phyloP scores from a whole-genome alignment of 208 protist genomes.

The Willaertia magna region DNA sequence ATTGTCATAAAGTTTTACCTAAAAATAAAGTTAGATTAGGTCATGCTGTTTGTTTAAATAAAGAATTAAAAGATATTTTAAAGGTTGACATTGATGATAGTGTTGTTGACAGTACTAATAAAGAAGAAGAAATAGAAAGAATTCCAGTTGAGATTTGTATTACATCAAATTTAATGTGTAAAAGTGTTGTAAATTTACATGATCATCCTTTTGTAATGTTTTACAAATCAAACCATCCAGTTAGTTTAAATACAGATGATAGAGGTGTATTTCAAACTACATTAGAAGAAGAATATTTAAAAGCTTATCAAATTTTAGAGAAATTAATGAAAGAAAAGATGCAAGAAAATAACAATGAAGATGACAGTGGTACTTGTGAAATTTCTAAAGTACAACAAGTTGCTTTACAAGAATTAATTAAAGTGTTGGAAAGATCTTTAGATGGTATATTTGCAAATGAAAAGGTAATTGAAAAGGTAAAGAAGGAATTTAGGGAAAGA shows the following conservation, averaged over 20 bases:
- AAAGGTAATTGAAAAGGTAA: neutral
- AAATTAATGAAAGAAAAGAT: neutral
- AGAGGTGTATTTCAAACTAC: constrained; percentile 59
- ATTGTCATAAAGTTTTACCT: constrained; percentile 30
- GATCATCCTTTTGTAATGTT: neutral
- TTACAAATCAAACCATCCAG: neutral
- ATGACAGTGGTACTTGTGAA: neutral
- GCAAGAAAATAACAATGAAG: too few species aligned
- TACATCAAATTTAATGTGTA: constrained; percentile 57
- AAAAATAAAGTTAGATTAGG: neutral
- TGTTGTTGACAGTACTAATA: constrained; percentile 28
- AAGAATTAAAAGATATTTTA: neutral
- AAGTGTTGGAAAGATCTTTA: neutral
- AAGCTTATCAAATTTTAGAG: neutral
- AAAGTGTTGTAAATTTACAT: neutral
- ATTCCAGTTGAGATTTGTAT: constrained; percentile 63
- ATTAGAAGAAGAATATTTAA: constrained; percentile 37
- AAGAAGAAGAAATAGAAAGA: too few species aligned
- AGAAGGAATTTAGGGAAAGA: neutral
- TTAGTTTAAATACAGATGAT: constrained; percentile 38
- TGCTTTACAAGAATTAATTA: neutral
- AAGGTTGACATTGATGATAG: neutral
- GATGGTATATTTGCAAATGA: neutral
- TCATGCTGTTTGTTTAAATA: neutral
- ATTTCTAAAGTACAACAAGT: too few species aligned